Percentiles rank a stretch among this genome's conserved stretches.
Evolutionary conservation across 495 filamentous ascomycete genomes (phyloP).

Genomic region (Aspergillus panamensis): DNA sequence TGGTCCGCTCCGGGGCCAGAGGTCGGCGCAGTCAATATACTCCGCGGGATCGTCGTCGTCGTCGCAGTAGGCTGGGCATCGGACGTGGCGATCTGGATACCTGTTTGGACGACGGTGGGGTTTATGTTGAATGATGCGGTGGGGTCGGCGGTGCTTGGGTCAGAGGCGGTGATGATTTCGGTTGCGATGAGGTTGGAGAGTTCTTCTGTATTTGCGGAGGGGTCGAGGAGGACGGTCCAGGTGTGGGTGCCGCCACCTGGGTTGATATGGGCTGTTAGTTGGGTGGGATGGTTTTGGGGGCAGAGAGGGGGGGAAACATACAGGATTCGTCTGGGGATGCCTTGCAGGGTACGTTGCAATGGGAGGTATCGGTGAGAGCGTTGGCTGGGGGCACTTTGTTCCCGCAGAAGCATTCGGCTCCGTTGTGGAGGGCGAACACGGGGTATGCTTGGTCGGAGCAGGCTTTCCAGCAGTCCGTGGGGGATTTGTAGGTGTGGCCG

Average conservation of each 20-base stretch:
- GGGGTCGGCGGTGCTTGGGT: conserved; percentile 12
- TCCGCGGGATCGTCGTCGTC: conserved; percentile 2
- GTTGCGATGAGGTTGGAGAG: conserved; percentile 17
- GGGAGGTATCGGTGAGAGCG: conserved; percentile 29
- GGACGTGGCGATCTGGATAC: conserved; percentile 3
- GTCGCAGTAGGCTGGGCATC: background rate
- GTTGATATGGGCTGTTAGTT: background rate
- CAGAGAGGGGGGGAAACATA: conserved; percentile 22
- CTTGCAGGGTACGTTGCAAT: conserved; percentile 33
- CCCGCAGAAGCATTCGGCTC: conserved; percentile 37
- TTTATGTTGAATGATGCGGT: conserved; percentile 18
- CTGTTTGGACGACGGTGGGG: conserved; percentile 20
- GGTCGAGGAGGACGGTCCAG: conserved; percentile 28
- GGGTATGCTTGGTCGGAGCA: conserved; percentile 28
- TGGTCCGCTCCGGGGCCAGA: background rate
- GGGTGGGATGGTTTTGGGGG: background rate
- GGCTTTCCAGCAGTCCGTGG: conserved; percentile 28
- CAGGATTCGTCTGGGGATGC: conserved; percentile 33
- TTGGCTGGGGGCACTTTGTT: conserved; percentile 28
- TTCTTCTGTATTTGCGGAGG: conserved; percentile 11
- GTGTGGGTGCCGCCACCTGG: conserved; percentile 37
- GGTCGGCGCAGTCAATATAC: conserved; percentile 8
- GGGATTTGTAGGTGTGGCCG: conserved; percentile 29
- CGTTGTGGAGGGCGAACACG: conserved; percentile 32
- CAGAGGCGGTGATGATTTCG: conserved; percentile 30